Base-by-base conservation (phyloP, 2,329 filamentous ascomycete species). In the Cordyceps sp. region DNA sequence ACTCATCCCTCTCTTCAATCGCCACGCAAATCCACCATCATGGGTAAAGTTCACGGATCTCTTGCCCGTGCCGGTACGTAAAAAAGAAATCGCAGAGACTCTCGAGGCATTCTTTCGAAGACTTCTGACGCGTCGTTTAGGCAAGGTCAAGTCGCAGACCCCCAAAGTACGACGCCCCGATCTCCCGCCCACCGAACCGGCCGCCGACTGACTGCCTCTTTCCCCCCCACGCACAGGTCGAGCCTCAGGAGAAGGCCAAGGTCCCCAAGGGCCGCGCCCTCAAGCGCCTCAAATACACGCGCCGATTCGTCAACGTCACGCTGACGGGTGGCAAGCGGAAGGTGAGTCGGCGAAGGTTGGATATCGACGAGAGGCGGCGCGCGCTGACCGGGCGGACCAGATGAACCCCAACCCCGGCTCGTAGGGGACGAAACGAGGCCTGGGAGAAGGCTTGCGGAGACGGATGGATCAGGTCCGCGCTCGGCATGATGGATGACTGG, bases 321-420 rank as follows among this genome's bases (percentile, higher is more conserved):
- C 73, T 93, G 66, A 92, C 86, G 46, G 86, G 85, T 63, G 88
- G 88, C 69, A 96, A 96, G 86, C 74, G 88, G 65, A 94, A 94
- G 84, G 84, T 90, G 62, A 56, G 66, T 44, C 39, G 35, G 15
- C 23, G 20, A 21, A 6, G 20, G 12, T 9, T n/a, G 16, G 4
- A 4, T 14, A 10, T 17, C 12, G 20, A n/a, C 30, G 17, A 8
- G 25, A 25, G 20, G 26, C 24, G 10, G 10, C 8, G 17, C 34
- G 33, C 28, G 34, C 49, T 53, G 44, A 52, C 47, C n/a, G 30
- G 31, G n/a, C 4, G 9, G 16, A 26, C 40, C 43, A 81, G 80
- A 86, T 86, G 80, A 86, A 86, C 75, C 78, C 80, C 61, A 84
- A 84, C 73, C 79, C 80, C 53, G 74, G 73, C 57, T 57, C 73